phyloP scores from a whole-genome alignment of 2,329 filamentous ascomycete species.

The Ophiostoma montium region DNA sequence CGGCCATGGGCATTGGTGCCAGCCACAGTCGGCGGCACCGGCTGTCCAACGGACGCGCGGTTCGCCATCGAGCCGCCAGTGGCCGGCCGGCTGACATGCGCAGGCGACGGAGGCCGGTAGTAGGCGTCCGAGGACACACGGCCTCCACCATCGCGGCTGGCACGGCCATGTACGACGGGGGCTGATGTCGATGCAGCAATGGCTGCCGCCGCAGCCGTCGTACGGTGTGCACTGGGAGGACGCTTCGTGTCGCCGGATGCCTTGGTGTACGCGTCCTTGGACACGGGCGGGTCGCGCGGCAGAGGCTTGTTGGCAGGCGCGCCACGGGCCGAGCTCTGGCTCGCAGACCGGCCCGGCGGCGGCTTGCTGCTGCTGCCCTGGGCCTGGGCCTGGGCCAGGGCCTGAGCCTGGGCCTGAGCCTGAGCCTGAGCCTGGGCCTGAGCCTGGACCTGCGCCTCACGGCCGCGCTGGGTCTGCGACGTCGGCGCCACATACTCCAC shows the following conservation, averaged over 20 bases:
- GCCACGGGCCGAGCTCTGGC: conserved; percentile 34
- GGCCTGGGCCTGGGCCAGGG: conserved; percentile 9
- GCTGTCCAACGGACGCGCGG: conserved; percentile 74
- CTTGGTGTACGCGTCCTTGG: conserved; percentile 29
- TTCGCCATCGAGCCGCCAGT: conserved; percentile 66
- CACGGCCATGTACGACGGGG: conserved; percentile 10
- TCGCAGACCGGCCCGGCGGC: conserved; percentile 39
- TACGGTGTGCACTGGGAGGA: conserved; percentile 35
- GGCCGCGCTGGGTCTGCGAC: conserved; percentile 69
- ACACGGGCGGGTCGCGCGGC: conserved; percentile 39
- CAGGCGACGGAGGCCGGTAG: conserved; percentile 30
- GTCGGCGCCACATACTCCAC: conserved; percentile 93
- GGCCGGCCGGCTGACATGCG: conserved; percentile 45
- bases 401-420: conserved; percentile 12
- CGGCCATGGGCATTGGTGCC: conserved; percentile 80
- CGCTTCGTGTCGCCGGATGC: conserved; percentile 24
- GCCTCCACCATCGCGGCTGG: conserved; percentile 26
- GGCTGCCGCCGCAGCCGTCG: conserved; percentile 21
- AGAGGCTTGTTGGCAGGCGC: conserved; percentile 42
- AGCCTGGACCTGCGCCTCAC: conserved; percentile 24
- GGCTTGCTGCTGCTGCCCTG: conserved; percentile 23
- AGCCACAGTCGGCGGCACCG: conserved; percentile 72
- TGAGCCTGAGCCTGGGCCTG: conserved; percentile 11
- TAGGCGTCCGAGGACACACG: conserved; percentile 31
- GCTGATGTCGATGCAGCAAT: conserved; percentile 19